Conservation (phyloP, 345 rosid genomes). For the Citrus australasica region DNA sequence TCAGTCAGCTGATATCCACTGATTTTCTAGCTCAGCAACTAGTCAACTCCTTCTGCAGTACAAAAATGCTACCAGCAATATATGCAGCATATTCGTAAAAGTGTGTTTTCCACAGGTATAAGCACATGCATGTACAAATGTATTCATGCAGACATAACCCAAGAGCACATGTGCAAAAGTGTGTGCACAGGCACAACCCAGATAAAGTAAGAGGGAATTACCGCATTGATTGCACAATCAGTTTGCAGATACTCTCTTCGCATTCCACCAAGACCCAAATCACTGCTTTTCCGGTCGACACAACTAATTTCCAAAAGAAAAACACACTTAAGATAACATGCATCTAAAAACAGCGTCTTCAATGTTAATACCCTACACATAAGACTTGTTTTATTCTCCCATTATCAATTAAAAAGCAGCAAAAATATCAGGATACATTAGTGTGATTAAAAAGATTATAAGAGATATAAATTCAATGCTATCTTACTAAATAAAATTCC, state of each 20-base stretch:
- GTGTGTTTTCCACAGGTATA: background rate
- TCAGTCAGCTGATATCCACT: too few species aligned
- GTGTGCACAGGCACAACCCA: background rate
- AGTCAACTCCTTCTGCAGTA: background rate
- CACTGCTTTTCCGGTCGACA: slow-evolving; percentile 96
- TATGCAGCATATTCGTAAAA: background rate
- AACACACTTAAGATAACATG: background rate
- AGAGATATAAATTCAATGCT: background rate
- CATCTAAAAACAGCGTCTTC: slow-evolving; percentile 14
- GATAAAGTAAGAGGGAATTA: slow-evolving; percentile 28
- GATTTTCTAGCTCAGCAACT: background rate
- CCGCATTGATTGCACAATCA: slow-evolving; percentile 85
- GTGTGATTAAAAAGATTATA: background rate
- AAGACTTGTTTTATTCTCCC: too few species aligned
- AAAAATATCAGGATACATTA: background rate
- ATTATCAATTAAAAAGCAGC: background rate
- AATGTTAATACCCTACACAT: background rate
- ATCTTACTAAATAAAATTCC: background rate
- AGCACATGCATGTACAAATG: background rate
- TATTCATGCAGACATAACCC: background rate
- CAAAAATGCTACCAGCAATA: background rate
- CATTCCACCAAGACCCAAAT: slow-evolving; percentile 73
- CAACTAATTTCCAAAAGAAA: slow-evolving; percentile 42
- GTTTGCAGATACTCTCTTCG: slow-evolving; percentile 85
- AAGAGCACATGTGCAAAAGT: background rate